Evolutionary conservation across 2,329 filamentous ascomycete genomes (phyloP), one percentile per base, ranked within the genome.

Genomic region (Phialophora verrucosa): DNA sequence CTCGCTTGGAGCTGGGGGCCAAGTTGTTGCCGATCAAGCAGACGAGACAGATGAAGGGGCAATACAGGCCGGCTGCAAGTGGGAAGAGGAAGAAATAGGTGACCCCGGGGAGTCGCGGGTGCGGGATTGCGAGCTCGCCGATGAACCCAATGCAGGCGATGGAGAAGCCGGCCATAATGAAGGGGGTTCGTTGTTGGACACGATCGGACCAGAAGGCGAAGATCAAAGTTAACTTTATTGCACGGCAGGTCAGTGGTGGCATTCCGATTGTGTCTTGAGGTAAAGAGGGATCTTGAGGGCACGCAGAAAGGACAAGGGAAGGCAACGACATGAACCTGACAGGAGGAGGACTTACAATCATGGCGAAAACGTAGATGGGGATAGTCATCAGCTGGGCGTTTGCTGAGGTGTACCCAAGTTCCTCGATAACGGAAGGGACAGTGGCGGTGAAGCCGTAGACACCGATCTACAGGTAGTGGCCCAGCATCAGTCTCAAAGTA

Each of bases 1-100:
- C 87, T 0, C 89, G 82, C 76, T 91, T 91, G 0, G 88, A 90
- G 76, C 90, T 88, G 0, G 88, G 88, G 0, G 87, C 88, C 0
- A 91, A 87, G 65, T 91, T 91, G 75, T 90, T 90, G 1, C 88
- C 88, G 0, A 89, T 87, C 88, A 89, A 91, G 0, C 85, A 88
- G 0, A 91, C 80, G 0, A 88, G 87, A 0, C 77, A 69, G 31
- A 82, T 84, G 47, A 70, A 67, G 0, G 86, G 84, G 0, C 88
- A 87, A 73, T 90, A 91, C 67, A 91, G 90, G 0, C 89, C 89
- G 0, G 84, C 87, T 0, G 87, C 86, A 0, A 87, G 86, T 29
- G 74, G 64, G 62, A 73, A 74, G 51, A 76, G 70, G 55, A 70
- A 70, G 59, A 73, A 71, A 51, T 75, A 76, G 25, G 74, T 69